phyloP scores from a whole-genome alignment of 805 yeast genomes.

The Priceomyces castillae region DNA sequence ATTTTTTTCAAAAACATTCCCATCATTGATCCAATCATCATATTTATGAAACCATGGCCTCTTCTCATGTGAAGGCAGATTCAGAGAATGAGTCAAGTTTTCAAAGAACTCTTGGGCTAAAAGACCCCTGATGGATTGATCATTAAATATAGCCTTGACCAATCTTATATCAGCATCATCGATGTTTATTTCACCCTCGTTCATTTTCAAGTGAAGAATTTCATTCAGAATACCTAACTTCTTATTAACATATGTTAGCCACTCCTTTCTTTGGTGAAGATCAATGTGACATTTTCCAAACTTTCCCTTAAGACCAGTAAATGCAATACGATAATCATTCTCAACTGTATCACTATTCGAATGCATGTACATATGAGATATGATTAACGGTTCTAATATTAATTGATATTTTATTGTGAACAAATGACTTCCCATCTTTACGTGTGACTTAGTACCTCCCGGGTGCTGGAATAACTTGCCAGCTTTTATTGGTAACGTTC shows the following conservation, averaged over 20 bases:
- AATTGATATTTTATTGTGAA: slow-evolving; percentile 42
- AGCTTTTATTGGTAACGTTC: slow-evolving; percentile 35
- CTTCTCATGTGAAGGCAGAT: slow-evolving; percentile 1
- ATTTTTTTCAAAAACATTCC: slow-evolving; percentile 28
- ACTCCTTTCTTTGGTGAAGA: slow-evolving; percentile 38
- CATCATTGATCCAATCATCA: slow-evolving; percentile 22
- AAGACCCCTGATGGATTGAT: slow-evolving; percentile 39
- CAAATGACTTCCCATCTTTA: slow-evolving; percentile 39
- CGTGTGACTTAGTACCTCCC: slow-evolving; percentile 20
- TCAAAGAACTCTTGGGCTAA: slow-evolving; percentile 18
- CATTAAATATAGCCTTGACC: slow-evolving; percentile 61
- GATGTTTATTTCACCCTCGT: slow-evolving; percentile 68
- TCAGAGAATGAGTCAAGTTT: slow-evolving; percentile 1
- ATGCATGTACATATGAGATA: slow-evolving; percentile 37
- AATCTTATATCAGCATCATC: slow-evolving; percentile 67
- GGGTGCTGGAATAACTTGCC: slow-evolving; percentile 31
- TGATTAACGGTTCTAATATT: slow-evolving; percentile 37
- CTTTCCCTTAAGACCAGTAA: slow-evolving; percentile 40
- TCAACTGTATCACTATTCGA: slow-evolving; percentile 20
- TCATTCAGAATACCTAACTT: slow-evolving; percentile 34
- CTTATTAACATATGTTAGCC: slow-evolving; percentile 36
- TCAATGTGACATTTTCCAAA: slow-evolving; percentile 34
- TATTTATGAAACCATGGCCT: neutral
- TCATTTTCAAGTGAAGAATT: slow-evolving; percentile 54
- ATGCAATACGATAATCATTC: slow-evolving; percentile 24